These are phyloP conservation scores for Penicillium ochrochloron DNA, from an alignment of 495 filamentous ascomycete genomes.

Conservation along the genomic window DNA sequence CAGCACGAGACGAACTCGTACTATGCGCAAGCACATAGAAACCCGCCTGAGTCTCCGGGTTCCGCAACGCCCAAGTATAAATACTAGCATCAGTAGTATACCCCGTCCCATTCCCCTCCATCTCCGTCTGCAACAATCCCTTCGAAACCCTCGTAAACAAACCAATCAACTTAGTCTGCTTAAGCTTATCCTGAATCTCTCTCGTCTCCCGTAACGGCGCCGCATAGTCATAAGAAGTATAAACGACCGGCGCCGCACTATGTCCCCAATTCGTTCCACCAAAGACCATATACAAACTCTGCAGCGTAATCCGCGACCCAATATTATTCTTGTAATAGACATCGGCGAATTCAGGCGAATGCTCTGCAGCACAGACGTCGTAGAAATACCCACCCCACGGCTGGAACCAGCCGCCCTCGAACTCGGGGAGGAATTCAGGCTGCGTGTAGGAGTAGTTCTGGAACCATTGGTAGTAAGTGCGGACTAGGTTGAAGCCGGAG, in stretches of 20 bases:
- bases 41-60: constrained; percentile 57
- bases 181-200: constrained; percentile 48
- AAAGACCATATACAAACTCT: constrained; percentile 60
- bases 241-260: constrained; percentile 52
- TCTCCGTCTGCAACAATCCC: constrained; percentile 57
- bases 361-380: constrained; percentile 49
- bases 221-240: constrained; percentile 55
- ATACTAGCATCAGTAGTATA: constrained; percentile 50
- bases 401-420: constrained; percentile 58
- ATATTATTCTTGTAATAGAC: constrained; percentile 64
- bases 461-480: constrained; percentile 63
- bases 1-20: constrained; percentile 55
- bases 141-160: constrained; percentile 60
- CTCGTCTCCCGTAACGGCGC: constrained; percentile 51
- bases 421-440: constrained; percentile 56
- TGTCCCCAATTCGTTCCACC: constrained; percentile 64
- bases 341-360: constrained; percentile 56
- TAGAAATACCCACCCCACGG: constrained; percentile 58
- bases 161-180: constrained; percentile 59
- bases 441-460: constrained; percentile 58
- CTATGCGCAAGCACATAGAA: constrained; percentile 68
- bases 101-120: constrained; percentile 61
- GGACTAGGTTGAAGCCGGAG: constrained; percentile 53
- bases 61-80: constrained; percentile 58
- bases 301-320: constrained; percentile 51